A percentile compares a stretch with the other conserved stretches of the same genome.
Evolutionary conservation across 805 yeast genomes (phyloP).

Genomic region (Hanseniaspora guilliermondii): DNA sequence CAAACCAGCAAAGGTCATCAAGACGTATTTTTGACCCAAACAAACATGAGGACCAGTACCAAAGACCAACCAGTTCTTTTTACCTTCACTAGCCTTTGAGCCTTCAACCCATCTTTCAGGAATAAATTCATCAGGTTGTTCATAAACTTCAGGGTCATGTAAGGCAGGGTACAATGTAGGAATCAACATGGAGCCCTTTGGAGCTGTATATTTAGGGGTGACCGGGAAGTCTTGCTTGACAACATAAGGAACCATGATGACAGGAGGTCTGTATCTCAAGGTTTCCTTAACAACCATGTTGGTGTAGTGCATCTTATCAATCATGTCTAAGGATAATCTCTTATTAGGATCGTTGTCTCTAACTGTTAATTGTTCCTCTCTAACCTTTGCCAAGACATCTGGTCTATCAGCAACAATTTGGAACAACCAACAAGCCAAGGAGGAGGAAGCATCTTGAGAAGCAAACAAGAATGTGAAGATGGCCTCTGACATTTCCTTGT

Average conservation of each 20-base stretch:
- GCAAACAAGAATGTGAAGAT: conserved; percentile 94
- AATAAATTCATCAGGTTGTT: conserved; percentile 82
- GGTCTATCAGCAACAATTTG: conserved; percentile 94
- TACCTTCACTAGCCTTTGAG: conserved; percentile 58
- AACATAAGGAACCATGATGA: conserved; percentile 93
- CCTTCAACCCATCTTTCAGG: conserved; percentile 94
- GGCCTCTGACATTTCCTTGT: conserved; percentile 90
- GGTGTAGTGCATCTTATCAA: conserved; percentile 80
- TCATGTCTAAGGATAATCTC: conserved; percentile 55
- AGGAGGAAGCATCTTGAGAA: conserved; percentile 94
- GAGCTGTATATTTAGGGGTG: conserved; percentile 72
- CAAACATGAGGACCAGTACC: conserved; percentile 97
- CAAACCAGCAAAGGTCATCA: conserved; percentile 77
- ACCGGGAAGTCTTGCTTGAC: conserved; percentile 80
- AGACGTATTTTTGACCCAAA: conserved; percentile 86
- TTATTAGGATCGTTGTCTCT: conserved; percentile 62
- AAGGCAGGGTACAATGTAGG: conserved; percentile 92
- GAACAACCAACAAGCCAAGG: conserved; percentile 96
- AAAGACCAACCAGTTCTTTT: conserved; percentile 89
- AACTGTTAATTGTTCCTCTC: conserved; percentile 81
- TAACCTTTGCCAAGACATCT: conserved; percentile 69
- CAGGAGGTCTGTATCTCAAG: conserved; percentile 93
- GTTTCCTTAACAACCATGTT: conserved; percentile 83
- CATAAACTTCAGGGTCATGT: conserved; percentile 95
- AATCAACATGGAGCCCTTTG: conserved; percentile 93